Conservation (phyloP, 257 asterid species). For the Jaltomata sinuosa region DNA sequence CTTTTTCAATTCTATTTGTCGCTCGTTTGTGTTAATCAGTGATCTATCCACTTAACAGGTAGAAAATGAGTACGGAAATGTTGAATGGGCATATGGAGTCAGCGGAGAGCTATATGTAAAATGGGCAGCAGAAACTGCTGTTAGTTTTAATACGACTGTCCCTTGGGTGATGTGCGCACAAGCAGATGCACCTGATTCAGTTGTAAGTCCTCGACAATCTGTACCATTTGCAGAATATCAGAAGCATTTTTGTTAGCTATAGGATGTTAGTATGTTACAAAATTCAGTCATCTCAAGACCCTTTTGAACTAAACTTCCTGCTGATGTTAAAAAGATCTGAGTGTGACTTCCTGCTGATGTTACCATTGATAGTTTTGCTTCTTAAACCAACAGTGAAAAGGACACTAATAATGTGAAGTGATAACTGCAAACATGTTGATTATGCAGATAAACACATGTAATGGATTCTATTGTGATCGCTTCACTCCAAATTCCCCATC, state of each 20-base stretch:
- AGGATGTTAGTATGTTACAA: background rate
- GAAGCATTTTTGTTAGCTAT: background rate
- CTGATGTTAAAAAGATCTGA: background rate
- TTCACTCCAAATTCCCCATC: slow-evolving; percentile 60
- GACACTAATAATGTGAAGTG: background rate
- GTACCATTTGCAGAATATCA: background rate
- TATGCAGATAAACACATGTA: slow-evolving; percentile 80
- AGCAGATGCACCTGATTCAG: slow-evolving; percentile 67
- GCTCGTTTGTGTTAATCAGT: background rate
- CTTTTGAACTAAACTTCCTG: background rate
- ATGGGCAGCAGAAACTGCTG: slow-evolving; percentile 87
- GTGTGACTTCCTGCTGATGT: background rate
- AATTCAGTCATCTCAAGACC: background rate
- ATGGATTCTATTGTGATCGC: slow-evolving; percentile 68
- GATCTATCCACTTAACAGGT: slow-evolving; percentile 27
- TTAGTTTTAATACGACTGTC: slow-evolving; percentile 51
- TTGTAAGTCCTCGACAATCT: slow-evolving; percentile 28
- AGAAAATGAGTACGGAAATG: slow-evolving; percentile 79
- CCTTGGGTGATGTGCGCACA: slow-evolving; percentile 91
- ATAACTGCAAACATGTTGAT: background rate
- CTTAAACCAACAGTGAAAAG: background rate
- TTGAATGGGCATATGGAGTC: slow-evolving; percentile 57
- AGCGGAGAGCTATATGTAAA: slow-evolving; percentile 48
- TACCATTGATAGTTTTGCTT: background rate
- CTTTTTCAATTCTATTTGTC: background rate